These are phyloP conservation scores for Ganoderma lucidum DNA, from an alignment of 1,284 basidiomycete species.

Conservation along the genomic window DNA sequence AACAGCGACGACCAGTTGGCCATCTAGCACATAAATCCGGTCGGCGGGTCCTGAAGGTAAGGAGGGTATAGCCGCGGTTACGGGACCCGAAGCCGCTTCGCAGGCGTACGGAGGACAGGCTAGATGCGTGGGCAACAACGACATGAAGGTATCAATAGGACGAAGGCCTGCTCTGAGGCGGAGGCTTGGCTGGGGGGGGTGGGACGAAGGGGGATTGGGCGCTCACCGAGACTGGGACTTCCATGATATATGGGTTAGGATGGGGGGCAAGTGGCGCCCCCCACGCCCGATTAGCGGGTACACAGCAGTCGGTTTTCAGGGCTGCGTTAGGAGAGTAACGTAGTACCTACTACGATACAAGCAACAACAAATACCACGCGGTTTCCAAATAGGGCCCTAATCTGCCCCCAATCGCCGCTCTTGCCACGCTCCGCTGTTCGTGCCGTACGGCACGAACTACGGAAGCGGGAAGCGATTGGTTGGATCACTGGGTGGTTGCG, in stretches of 20 bases:
- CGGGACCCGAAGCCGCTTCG: neutral
- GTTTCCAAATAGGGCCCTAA: neutral
- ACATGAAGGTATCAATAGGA: neutral
- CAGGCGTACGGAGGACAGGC: too few species aligned
- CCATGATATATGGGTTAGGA: neutral
- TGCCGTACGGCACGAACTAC: neutral
- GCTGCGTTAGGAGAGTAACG: neutral
- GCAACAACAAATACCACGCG: neutral
- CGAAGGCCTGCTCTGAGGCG: neutral
- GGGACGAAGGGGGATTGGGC: neutral
- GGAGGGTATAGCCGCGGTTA: neutral
- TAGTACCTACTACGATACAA: neutral
- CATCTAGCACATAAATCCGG: neutral
- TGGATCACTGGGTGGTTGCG: neutral
- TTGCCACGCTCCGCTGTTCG: neutral
- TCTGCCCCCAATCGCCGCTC: too few species aligned
- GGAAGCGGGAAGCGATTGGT: neutral
- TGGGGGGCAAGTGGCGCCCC: slow-evolving; percentile 7
- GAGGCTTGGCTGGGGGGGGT: neutral
- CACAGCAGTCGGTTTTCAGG: too few species aligned
- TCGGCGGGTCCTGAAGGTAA: neutral
- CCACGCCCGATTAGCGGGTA: neutral
- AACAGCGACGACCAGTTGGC: neutral
- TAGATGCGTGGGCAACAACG: neutral
- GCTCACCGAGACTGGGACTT: neutral